Evolutionary conservation across 805 yeast genomes (phyloP), one percentile per base, ranked within the genome.

Genomic region (Wickerhamia fluorescens): DNA sequence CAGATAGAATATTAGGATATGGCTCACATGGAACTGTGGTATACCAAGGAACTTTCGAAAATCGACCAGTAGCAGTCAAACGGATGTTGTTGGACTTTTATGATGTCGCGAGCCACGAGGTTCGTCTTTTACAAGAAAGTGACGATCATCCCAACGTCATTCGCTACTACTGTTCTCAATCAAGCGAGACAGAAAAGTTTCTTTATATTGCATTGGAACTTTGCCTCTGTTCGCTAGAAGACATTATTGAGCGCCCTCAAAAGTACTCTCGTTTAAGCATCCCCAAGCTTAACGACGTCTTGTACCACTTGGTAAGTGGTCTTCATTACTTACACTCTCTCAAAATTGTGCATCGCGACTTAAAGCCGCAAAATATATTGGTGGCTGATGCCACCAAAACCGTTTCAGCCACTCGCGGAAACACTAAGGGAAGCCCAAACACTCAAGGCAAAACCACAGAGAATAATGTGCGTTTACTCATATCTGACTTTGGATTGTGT

Each of bases 11-110:
- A n/a, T 58, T 92, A 28, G 98, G 98, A 1, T 86, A 85, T 51
- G 98, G 98, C 1, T 85, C 96, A 1, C 95, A 88, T 43, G 98
- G 98, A 16, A 92, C 98, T 0, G 86, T 89, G 16, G 98, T 92
- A 1, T 86, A 76, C 49, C 75, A 79, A 48, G 98, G 98, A 1
- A 71, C 74, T 4, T 92, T 88, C 58, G 96, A 89, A 48, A 79
- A 76, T 41, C 68, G 98, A 33, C 95, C 94, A 1, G 98, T 92
- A 5, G 98, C 98, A 0, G 94, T 92, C 5, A 92, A 92, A 52
- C 62, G 97, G 44, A 84, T 92, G 94, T 61, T 92, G 30, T 67
- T 88, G 20, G 96, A 88, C 49, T 92, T 88, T 47, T 89, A 83
- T 53, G 96, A 92, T 46, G 75, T 89, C 33, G 97, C 97, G 2